These are phyloP conservation scores for Colletotrichum sidae DNA, from an alignment of 2,329 filamentous ascomycete species.

Conservation along the genomic window DNA sequence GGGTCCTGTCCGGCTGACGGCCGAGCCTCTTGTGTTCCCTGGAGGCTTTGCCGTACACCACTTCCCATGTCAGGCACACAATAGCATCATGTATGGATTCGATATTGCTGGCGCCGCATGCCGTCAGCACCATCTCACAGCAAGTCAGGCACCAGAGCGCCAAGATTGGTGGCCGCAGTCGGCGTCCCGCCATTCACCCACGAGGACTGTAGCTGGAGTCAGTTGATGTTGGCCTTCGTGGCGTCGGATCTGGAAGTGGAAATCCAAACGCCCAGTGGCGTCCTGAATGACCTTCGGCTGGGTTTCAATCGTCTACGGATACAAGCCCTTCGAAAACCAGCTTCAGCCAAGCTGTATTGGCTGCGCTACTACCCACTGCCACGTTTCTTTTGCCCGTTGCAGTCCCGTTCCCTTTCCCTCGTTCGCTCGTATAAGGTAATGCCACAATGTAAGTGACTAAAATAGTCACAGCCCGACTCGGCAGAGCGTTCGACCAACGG, in stretches of 20 bases:
- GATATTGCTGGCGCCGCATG: slow-evolving; percentile 21
- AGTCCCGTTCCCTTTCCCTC: slow-evolving; percentile 25
- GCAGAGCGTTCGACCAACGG: slow-evolving; percentile 21
- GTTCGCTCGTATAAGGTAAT: slow-evolving; percentile 22
- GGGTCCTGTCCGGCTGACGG: slow-evolving; percentile 6
- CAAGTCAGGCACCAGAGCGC: slow-evolving; percentile 1
- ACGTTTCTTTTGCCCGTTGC: slow-evolving; percentile 14
- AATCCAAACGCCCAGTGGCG: slow-evolving; percentile 12
- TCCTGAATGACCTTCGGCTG: neutral
- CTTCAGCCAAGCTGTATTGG: neutral
- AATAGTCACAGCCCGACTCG: slow-evolving; percentile 3
- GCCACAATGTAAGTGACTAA: slow-evolving; percentile 13
- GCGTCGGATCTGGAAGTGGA: neutral
- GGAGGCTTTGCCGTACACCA: slow-evolving; percentile 16
- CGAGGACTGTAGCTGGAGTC: slow-evolving; percentile 1
- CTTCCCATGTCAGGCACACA: slow-evolving; percentile 4
- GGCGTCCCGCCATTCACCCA: slow-evolving; percentile 2
- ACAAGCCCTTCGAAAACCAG: too few relatives aligned
- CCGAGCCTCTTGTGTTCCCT: slow-evolving; percentile 1
- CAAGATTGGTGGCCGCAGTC: slow-evolving; percentile 15
- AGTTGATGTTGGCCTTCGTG: neutral
- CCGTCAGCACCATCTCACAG: neutral
- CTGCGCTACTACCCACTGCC: slow-evolving; percentile 8
- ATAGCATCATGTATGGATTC: slow-evolving; percentile 12
- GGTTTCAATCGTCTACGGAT: neutral